These are phyloP conservation scores for Lachancea dasiensis DNA, from an alignment of 805 yeast genomes.

Conservation along the genomic window DNA sequence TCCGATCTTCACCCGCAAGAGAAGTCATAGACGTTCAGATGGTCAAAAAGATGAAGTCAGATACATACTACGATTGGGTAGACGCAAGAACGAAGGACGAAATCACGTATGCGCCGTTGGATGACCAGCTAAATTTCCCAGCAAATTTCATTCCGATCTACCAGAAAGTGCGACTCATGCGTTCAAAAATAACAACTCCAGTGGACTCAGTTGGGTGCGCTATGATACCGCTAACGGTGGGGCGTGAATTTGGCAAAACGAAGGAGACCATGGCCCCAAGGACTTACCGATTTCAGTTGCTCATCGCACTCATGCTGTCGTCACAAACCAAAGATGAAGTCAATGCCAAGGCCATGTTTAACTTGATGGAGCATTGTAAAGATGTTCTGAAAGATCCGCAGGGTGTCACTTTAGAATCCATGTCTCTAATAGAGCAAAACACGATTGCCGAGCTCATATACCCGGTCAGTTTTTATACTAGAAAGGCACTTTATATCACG, in stretches of 20 bases:
- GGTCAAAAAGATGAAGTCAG: constrained; percentile 25
- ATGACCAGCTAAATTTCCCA: constrained; percentile 27
- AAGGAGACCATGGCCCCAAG: constrained; percentile 28
- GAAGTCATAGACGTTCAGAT: constrained; percentile 20
- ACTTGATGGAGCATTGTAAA: constrained; percentile 46
- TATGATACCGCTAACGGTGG: constrained; percentile 39
- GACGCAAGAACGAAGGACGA: constrained; percentile 23
- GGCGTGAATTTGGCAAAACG: constrained; percentile 24
- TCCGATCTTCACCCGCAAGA: neutral
- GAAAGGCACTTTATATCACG: constrained; percentile 70
- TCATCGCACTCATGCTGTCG: constrained; percentile 78
- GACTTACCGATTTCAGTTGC: constrained; percentile 60
- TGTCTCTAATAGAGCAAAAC: constrained; percentile 43
- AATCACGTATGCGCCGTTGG: constrained; percentile 6
- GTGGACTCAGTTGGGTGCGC: constrained; percentile 90
- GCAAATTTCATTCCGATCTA: constrained; percentile 51
- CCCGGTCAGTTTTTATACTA: constrained; percentile 80
- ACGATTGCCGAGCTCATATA: constrained; percentile 61
- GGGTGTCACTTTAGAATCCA: constrained; percentile 55
- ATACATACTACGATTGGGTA: constrained; percentile 26
- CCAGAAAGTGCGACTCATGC: constrained; percentile 57
- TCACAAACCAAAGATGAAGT: constrained; percentile 90
- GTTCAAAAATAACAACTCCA: constrained; percentile 64
- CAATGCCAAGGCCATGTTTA: constrained; percentile 65
- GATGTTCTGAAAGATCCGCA: constrained; percentile 34